Evolutionary conservation across 345 rosid genomes (phyloP), one percentile per base, ranked within the genome.

Genomic region (Eucalyptus viminalis): DNA sequence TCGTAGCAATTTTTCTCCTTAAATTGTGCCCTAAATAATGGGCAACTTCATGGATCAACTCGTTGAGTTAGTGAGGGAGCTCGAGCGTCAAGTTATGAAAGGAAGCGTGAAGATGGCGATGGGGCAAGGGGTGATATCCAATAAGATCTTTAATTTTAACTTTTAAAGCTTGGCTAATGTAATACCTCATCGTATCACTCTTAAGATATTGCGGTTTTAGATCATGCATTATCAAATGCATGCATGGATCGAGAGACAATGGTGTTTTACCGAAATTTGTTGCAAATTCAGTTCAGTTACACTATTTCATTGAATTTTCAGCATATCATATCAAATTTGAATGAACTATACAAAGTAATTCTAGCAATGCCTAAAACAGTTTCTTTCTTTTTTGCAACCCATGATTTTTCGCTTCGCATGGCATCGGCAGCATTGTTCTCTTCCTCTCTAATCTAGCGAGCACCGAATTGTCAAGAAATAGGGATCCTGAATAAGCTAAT

Each of bases 11-110:
- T 19, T 53, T 53, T 53, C 24, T 53, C 25, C 58, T 21, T 21
- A 19, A 53, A 19, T 53, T 8, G 25, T 53, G 58, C 0, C 25
- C 58, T 0, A 53, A 53, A 53, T 8, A 53, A 53, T 19, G 58
- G 2, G 25, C 1, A 1, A 21, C 25, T 53, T 19, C 58, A 53
- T 53, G 25, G 11, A 53, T 53, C 5, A 19, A 0, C 11, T 19
- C 1, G 11, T 19, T 53, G 58, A 53, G 58, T 53, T 53, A 53
- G 58, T 53, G 0, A 53, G 58, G 25, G 58, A 53, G 58, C 24
- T 53, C 0, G 10, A 53, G 24, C 5, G 2, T 7, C 4, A 0
- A 53, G 56, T 53, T 19, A 19, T 53, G 10, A 53, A 53, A 19
- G 24, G 58, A 0, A 53, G 24, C 58, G 0, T 53, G 58, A 53